Evolutionary conservation across 2,329 filamentous ascomycete species (phyloP).

Genomic region (Arthrobotrys entomopaga): DNA sequence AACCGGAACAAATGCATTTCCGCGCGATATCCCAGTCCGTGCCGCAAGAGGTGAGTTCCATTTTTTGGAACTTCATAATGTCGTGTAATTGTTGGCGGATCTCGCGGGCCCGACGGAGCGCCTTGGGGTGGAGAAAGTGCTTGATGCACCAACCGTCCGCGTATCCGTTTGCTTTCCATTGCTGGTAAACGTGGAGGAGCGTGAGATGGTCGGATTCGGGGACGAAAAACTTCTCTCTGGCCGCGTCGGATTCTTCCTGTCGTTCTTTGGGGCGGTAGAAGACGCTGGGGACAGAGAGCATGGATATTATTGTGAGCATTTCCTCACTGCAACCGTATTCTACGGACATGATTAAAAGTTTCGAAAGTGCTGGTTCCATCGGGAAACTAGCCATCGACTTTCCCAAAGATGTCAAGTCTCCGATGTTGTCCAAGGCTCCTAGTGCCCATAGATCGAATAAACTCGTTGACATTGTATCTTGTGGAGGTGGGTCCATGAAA

Average conservation of each 20-base stretch:
- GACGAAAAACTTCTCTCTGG: constrained; percentile 97
- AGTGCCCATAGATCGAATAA: constrained; percentile 98
- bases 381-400: constrained; percentile 96
- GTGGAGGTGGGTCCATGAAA: constrained; percentile 98
- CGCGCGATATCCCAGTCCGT: constrained; percentile 97
- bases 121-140: constrained; percentile 96
- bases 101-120: constrained; percentile 87
- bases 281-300: constrained; percentile 95
- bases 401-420: constrained; percentile 86
- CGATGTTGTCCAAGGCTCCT: constrained; percentile 91
- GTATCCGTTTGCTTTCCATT: constrained; percentile 91
- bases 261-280: constrained; percentile 98
- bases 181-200: constrained; percentile 91
- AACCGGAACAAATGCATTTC: constrained; percentile 96
- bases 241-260: constrained; percentile 93
- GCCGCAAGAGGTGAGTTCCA: constrained; percentile 85
- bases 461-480: constrained; percentile 96
- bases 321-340: constrained; percentile 95
- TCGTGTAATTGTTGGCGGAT: constrained; percentile 92
- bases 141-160: constrained; percentile 91
- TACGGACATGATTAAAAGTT: constrained; percentile 89
- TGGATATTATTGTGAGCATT: constrained; percentile 97
- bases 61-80: constrained; percentile 93
- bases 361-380: constrained; percentile 95
- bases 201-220: constrained; percentile 97